Evolutionary conservation across 208 protist genomes (phyloP).

Genomic region (Strigomonas oncopelti): DNA sequence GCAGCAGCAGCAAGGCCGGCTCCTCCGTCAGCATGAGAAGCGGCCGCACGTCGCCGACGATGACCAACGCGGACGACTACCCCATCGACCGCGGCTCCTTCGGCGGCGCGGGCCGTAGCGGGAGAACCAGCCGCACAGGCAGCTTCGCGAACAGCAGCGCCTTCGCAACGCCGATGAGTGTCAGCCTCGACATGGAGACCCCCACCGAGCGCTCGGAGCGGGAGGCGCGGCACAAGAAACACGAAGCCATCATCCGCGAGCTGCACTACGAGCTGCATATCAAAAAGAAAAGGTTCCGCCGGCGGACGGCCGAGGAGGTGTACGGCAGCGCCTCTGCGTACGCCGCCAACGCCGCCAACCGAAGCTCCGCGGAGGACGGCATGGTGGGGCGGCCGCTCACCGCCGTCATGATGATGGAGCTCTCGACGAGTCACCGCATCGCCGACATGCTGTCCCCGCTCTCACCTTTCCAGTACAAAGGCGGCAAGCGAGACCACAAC

Average conservation of each 20-base stretch:
- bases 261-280: constrained; percentile 22
- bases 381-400: constrained; percentile 4
- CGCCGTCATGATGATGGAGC: too few relatives aligned
- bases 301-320: constrained; percentile 37
- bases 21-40: background rate
- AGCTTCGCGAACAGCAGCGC: background rate
- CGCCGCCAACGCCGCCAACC: constrained; percentile 21
- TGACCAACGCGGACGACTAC: too few relatives aligned
- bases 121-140: background rate
- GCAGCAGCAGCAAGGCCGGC: background rate
- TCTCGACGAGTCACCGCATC: too few relatives aligned
- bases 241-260: constrained; percentile 23
- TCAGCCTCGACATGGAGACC: background rate
- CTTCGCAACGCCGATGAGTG: constrained; percentile 8
- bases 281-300: background rate
- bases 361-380: background rate
- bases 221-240: constrained; percentile 13
- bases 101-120: background rate
- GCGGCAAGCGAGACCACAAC: too few relatives aligned
- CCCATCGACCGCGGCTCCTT: too few relatives aligned
- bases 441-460: too few relatives aligned
- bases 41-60: too few relatives aligned
- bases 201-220: constrained; percentile 13
- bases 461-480: too few relatives aligned
- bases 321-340: constrained; percentile 26